Evolutionary conservation across 1,284 basidiomycete species (phyloP).

Genomic region (Malassezia psittaci): DNA sequence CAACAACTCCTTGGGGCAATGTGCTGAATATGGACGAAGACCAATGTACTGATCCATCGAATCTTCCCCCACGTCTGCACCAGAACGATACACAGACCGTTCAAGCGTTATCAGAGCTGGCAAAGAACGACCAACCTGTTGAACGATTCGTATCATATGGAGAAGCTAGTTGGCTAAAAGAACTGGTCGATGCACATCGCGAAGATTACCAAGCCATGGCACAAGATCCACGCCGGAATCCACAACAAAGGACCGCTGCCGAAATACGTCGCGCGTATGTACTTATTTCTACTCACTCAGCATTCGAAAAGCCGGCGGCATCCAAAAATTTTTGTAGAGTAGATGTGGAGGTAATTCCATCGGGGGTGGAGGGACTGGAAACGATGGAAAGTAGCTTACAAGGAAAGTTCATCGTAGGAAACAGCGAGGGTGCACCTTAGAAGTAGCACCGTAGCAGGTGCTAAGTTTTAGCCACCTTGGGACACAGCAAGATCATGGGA

Average conservation of each 20-base stretch:
- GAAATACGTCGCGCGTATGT: conserved; percentile 56
- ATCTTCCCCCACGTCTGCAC: conserved; percentile 7
- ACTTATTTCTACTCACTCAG: conserved; percentile 5
- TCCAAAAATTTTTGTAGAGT: neutral
- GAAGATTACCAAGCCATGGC: conserved; percentile 68
- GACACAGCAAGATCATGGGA: conserved; percentile 1
- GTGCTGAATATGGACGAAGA: conserved; percentile 21
- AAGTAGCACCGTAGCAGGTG: too few species aligned
- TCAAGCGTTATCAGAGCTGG: conserved; percentile 53
- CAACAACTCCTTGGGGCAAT: conserved; percentile 48
- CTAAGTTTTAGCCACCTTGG: too few species aligned
- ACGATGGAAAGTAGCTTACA: neutral
- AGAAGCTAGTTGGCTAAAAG: conserved; percentile 61
- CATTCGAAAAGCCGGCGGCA: conserved; percentile 14
- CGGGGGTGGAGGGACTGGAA: neutral
- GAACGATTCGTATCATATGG: conserved; percentile 61
- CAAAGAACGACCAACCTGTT: conserved; percentile 51
- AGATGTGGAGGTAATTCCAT: neutral
- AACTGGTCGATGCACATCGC: conserved; percentile 63
- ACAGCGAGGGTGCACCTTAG: too few species aligned
- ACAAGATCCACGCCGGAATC: conserved; percentile 66
- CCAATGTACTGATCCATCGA: conserved; percentile 15
- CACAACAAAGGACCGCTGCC: conserved; percentile 74
- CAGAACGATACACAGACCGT: conserved; percentile 11
- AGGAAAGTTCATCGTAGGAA: too few species aligned